Percentiles rank a stretch among this genome's conserved stretches.
Evolutionary conservation across 2,329 filamentous ascomycete species (phyloP).

Genomic region (Salinomyces thailandicus): DNA sequence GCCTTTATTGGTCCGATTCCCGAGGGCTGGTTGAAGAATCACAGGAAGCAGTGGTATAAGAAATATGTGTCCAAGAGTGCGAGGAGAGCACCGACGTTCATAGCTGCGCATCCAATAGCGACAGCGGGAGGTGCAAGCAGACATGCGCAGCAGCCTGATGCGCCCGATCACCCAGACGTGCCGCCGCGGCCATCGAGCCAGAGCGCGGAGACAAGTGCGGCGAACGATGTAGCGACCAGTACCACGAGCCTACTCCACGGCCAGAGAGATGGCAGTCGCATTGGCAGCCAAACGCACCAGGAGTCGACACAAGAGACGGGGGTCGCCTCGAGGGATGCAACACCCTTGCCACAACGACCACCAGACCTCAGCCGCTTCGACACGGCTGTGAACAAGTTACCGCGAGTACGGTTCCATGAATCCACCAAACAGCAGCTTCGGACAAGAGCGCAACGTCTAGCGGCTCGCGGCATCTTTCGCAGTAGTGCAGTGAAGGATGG

Average conservation of each 20-base stretch:
- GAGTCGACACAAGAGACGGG: too few relatives aligned
- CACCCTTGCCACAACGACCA: constrained; percentile 6
- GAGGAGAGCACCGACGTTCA: constrained; percentile 18
- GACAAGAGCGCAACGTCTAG: constrained; percentile 21
- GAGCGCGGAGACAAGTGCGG: constrained; percentile 7
- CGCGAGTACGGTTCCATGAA: constrained; percentile 22
- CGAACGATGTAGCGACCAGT: constrained; percentile 14
- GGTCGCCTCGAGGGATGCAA: neutral
- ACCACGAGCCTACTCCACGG: constrained; percentile 20
- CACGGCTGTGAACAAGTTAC: constrained; percentile 9
- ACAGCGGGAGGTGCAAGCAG: neutral
- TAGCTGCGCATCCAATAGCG: constrained; percentile 15
- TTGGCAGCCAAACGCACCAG: neutral
- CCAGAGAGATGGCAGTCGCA: constrained; percentile 6
- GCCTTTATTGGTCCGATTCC: constrained; percentile 58
- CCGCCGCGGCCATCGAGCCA: constrained; percentile 9
- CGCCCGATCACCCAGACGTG: constrained; percentile 3
- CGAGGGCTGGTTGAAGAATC: constrained; percentile 53
- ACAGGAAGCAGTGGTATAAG: constrained; percentile 54
- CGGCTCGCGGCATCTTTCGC: constrained; percentile 17
- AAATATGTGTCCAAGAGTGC: constrained; percentile 33
- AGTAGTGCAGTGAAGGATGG: constrained; percentile 40
- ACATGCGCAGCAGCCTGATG: constrained; percentile 1
- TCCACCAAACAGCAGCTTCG: constrained; percentile 22
- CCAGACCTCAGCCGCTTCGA: constrained; percentile 8